These are phyloP conservation scores for Cordia subcordata DNA, from an alignment of 257 asterid genomes.

Conservation along the genomic window DNA sequence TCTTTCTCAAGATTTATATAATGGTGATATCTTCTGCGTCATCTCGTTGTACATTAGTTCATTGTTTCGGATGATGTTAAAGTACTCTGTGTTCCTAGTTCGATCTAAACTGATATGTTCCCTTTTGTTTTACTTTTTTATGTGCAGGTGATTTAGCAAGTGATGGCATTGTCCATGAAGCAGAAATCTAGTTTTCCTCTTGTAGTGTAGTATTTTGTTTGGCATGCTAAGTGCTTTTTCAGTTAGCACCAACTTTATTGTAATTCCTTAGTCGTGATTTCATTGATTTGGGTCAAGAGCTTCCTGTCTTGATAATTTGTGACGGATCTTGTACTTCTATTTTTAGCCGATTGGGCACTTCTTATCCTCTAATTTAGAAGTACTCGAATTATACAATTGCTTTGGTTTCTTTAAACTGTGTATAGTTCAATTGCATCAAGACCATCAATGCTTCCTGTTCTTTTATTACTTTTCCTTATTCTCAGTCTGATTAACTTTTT, in stretches of 20 bases:
- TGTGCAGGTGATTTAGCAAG: slow-evolving; percentile 35
- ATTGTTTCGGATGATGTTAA: neutral
- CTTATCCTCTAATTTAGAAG: slow-evolving; percentile 21
- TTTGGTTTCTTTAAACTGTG: slow-evolving; percentile 12
- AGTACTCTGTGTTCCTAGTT: neutral
- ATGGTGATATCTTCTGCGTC: neutral
- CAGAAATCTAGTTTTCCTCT: slow-evolving; percentile 22
- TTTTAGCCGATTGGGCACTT: slow-evolving; percentile 22
- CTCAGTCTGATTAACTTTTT: no score
- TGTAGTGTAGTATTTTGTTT: slow-evolving; percentile 25
- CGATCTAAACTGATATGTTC: slow-evolving; percentile 2
- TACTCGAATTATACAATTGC: slow-evolving; percentile 1
- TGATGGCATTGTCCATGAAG: slow-evolving; percentile 27
- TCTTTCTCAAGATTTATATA: no score
- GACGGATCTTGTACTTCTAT: slow-evolving; percentile 21
- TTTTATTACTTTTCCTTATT: neutral
- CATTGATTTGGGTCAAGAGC: slow-evolving; percentile 19
- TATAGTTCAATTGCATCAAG: slow-evolving; percentile 24
- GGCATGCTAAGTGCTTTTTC: slow-evolving; percentile 28
- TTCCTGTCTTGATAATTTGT: slow-evolving; percentile 22
- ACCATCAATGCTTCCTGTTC: slow-evolving; percentile 3
- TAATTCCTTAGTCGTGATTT: slow-evolving; percentile 9
- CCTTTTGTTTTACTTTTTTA: slow-evolving; percentile 9
- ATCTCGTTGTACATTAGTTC: neutral
- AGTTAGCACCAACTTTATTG: slow-evolving; percentile 17